A percentile compares a stretch with the other conserved stretches of the same genome.
phyloP scores from a whole-genome alignment of 306 rosid species.

The Rubus idaeus region DNA sequence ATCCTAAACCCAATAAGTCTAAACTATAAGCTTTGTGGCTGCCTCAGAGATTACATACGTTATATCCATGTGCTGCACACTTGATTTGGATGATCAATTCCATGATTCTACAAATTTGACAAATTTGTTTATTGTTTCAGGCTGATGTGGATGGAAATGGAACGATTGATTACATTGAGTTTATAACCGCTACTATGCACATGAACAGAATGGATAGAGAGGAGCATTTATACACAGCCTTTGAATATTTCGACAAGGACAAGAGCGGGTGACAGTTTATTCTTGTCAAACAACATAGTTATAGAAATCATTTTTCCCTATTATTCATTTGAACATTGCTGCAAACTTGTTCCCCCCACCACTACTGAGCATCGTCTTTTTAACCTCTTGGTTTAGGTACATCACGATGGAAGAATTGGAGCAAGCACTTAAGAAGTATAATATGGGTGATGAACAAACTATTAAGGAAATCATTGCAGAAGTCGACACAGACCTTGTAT shows the following conservation, averaged over 20 bases:
- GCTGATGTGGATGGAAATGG: constrained; percentile 98
- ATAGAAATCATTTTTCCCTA: neutral
- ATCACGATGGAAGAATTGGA: constrained; percentile 90
- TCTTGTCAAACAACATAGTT: neutral
- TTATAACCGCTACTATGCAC: constrained; percentile 96
- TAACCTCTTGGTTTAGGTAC: constrained; percentile 44
- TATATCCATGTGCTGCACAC: neutral
- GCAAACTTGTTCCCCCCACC: neutral
- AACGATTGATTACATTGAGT: constrained; percentile 85
- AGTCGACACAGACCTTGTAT: constrained; percentile 85
- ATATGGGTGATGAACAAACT: constrained; percentile 90
- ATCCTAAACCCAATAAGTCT: neutral
- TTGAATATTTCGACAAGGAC: constrained; percentile 87
- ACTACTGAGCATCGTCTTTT: neutral
- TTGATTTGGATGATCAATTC: constrained; percentile 20
- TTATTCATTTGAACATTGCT: neutral
- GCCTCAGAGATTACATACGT: neutral
- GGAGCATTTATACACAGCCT: constrained; percentile 88
- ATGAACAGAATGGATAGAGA: constrained; percentile 94
- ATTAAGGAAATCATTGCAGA: constrained; percentile 94
- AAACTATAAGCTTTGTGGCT: neutral
- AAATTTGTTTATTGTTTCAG: constrained; percentile 44
- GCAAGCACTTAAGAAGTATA: constrained; percentile 81
- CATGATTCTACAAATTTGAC: constrained; percentile 13
- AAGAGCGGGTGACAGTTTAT: constrained; percentile 70